Evolutionary conservation across 768 basidiomycete species (phyloP).

Genomic region (Mycena floridula): DNA sequence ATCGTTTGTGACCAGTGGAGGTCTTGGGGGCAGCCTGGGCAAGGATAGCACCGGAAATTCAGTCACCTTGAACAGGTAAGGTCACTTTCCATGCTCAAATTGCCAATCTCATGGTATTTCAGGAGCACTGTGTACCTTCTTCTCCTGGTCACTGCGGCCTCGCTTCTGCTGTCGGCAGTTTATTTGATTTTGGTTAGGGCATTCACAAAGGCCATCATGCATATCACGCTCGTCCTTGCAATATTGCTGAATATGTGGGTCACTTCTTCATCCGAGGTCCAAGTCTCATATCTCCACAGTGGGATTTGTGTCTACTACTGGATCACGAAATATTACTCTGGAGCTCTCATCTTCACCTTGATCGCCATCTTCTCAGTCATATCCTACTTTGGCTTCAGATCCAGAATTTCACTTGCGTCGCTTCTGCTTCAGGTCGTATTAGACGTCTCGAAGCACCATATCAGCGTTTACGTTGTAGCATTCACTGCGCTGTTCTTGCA

Average conservation of each 20-base stretch:
- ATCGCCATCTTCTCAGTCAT: conserved; percentile 72
- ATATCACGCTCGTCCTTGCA: conserved; percentile 61
- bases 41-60: conserved; percentile 43
- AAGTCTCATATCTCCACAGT: conserved; percentile 28
- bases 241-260: conserved; percentile 60
- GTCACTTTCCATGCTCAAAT: conserved; percentile 8
- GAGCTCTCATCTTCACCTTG: conserved; percentile 79
- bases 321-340: conserved; percentile 70
- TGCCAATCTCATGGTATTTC: too few species aligned
- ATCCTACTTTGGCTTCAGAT: conserved; percentile 65
- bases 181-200: conserved; percentile 68
- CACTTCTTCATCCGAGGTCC: conserved; percentile 1
- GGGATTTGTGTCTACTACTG: conserved; percentile 74
- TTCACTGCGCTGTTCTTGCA: conserved; percentile 67
- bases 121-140: conserved; percentile 76
- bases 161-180: conserved; percentile 53
- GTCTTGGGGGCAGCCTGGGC: conserved; percentile 70
- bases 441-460: conserved; percentile 81
- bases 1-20: conserved; percentile 57
- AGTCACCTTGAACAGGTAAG: conserved; percentile 66
- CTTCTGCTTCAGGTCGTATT: conserved; percentile 77
- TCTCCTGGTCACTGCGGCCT: conserved; percentile 64
- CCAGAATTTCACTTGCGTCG: conserved; percentile 74
- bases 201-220: conserved; percentile 75
- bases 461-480: conserved; percentile 72